A percentile compares a stretch with the other conserved stretches of the same genome.
Conservation (phyloP, 345 rosid species). For the Salix koriyanagi region DNA sequence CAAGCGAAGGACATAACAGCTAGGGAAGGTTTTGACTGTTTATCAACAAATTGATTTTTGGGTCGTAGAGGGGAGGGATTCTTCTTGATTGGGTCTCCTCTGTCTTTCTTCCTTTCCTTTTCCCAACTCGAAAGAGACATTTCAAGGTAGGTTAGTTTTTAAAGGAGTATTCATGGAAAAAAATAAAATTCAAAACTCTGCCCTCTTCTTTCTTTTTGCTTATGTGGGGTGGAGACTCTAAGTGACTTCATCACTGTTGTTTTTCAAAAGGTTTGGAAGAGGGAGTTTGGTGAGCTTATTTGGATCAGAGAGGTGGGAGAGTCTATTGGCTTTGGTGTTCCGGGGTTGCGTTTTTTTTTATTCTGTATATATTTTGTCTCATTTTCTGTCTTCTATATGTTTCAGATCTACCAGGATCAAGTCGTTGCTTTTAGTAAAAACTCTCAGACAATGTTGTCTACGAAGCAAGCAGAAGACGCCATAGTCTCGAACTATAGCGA, state of each 20-base stretch:
- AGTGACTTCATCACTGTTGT: neutral
- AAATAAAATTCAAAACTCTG: neutral
- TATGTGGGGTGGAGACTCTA: constrained; percentile 15
- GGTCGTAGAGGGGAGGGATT: constrained; percentile 4
- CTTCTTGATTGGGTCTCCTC: constrained; percentile 2
- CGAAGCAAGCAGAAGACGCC: constrained; percentile 90
- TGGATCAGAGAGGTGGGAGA: constrained; percentile 6
- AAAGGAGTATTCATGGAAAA: neutral
- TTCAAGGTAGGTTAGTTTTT: neutral
- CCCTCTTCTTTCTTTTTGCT: neutral
- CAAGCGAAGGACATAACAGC: constrained; percentile 7
- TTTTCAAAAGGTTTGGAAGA: neutral
- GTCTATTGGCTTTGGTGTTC: constrained; percentile 34
- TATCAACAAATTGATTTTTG: neutral
- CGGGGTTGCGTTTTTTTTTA: constrained; percentile 11
- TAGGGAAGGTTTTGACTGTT: neutral
- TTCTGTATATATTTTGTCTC: constrained; percentile 27
- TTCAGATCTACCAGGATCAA: constrained; percentile 38
- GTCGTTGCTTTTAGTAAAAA: constrained; percentile 22
- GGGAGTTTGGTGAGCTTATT: neutral
- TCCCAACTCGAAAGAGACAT: constrained; percentile 16
- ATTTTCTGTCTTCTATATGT: constrained; percentile 30
- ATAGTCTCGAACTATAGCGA: constrained; percentile 59
- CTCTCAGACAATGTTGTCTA: constrained; percentile 58
- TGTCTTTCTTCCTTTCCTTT: neutral